Base-by-base conservation (phyloP, 305 asterid genomes). In the Vinca major region DNA sequence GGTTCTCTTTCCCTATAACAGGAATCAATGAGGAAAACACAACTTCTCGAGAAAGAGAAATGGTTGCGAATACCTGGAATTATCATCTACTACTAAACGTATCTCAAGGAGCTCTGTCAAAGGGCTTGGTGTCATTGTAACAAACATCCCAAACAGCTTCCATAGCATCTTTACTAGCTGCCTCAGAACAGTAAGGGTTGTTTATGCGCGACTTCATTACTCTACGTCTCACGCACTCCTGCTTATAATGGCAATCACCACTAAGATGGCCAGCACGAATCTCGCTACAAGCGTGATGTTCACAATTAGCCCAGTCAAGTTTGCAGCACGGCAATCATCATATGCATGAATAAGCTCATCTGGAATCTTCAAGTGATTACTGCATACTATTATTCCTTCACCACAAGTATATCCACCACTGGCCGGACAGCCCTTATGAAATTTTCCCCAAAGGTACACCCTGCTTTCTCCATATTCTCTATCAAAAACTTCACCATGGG, bases 331-430 rank as follows among this genome's bases (percentile, higher is more conserved):
- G 50, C 98, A 92, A 3, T 92, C 96, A 57, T 90, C 97, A 55
- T 90, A 90, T 6, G 96, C 95, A 80, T 92, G 98, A 76, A 92
- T 89, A 70, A 92, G 91, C 83, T 92, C 91, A 70, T 92, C 98
- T 87, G 90, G 95, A n/a, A 88, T 14, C 47, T 53, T 78, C 90
- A 87, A 14, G 69, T 88, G 84, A 78, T 92, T 90, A 77, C 92
- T 80, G 69, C 97, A 92, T 3, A 90, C 88, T 0, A 74, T 58
- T 81, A 90, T 90, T 88, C 96, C 93, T 80, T 73, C 76, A 36
- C 89, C 96, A 45, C 73, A 78, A 12, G 55, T 50, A 68, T 87
- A 88, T 54, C 91, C 96, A 54, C 96, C 95, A 36, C 80, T 75
- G 4, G 71, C 61, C 75, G 63, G 63, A 71, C 68, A 11, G 95